A percentile compares a stretch with the other conserved stretches of the same genome.
These are phyloP conservation scores for Colletotrichum orbiculare DNA, from an alignment of 2,329 filamentous ascomycete genomes.

Conservation along the genomic window DNA sequence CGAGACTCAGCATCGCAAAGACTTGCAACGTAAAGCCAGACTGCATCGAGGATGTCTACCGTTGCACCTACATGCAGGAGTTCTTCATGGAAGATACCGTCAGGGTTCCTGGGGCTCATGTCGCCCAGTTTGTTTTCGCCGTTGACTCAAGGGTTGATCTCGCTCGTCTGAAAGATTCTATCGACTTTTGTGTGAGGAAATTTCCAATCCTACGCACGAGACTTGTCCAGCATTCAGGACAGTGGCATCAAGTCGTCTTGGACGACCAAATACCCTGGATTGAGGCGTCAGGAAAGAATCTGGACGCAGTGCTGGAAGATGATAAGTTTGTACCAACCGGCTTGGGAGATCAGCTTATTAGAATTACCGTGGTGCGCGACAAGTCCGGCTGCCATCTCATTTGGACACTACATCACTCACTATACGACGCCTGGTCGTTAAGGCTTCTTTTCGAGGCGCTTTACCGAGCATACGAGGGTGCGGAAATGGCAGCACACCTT, in stretches of 20 bases:
- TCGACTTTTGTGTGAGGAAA: not conserved
- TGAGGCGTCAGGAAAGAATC: not conserved
- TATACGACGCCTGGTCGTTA: constrained; percentile 35
- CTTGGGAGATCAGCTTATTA: constrained; percentile 10
- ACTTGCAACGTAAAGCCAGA: not conserved
- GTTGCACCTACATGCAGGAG: constrained; percentile 16
- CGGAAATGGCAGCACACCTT: not conserved
- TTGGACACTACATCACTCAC: constrained; percentile 31
- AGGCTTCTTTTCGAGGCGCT: constrained; percentile 36
- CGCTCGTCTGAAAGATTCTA: not conserved
- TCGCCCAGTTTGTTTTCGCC: constrained; percentile 18
- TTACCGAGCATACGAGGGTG: constrained; percentile 32
- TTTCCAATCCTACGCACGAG: constrained; percentile 11
- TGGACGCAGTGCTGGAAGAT: not conserved
- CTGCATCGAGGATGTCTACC: constrained; percentile 6
- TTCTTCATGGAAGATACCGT: constrained; percentile 12
- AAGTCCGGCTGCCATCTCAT: constrained; percentile 1
- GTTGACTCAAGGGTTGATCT: constrained; percentile 1
- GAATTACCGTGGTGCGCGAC: constrained; percentile 5
- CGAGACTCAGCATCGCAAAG: not conserved
- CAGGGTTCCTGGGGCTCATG: constrained; percentile 11
- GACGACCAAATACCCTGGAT: constrained; percentile 1
- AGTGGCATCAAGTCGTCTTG: constrained; percentile 12
- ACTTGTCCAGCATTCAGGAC: not conserved
- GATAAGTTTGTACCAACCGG: constrained; percentile 11